These are phyloP conservation scores for Barnettozyma californica DNA, from an alignment of 805 yeast species.

Conservation along the genomic window DNA sequence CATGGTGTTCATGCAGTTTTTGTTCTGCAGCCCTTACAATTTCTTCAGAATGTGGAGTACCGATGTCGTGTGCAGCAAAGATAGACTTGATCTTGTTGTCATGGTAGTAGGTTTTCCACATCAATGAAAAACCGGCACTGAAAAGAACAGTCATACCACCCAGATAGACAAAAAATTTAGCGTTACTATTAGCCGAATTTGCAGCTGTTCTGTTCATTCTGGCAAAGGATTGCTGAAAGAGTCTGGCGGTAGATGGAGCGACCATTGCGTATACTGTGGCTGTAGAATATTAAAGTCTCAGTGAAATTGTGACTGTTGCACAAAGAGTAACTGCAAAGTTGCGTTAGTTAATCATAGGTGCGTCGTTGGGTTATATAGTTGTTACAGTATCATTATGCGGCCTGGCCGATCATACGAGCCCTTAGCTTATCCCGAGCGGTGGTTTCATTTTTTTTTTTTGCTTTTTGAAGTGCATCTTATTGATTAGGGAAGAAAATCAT, in stretches of 20 bases:
- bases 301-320: background rate
- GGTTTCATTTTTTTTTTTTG: background rate
- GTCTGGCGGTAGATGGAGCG: conserved; percentile 19
- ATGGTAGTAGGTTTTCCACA: conserved; percentile 23
- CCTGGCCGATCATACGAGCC: conserved; percentile 1
- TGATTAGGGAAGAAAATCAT: conserved; percentile 5
- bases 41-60: conserved; percentile 6
- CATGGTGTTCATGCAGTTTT: conserved; percentile 2
- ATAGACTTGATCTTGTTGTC: conserved; percentile 23
- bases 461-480: too few species aligned
- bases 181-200: conserved; percentile 5
- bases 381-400: background rate
- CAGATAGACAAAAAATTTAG: conserved; percentile 16
- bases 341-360: too few species aligned
- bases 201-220: conserved; percentile 20
- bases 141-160: conserved; percentile 18
- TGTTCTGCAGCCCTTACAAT: conserved; percentile 4
- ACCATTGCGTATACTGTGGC: conserved; percentile 17
- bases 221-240: conserved; percentile 19
- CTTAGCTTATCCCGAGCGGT: background rate
- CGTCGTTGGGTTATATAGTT: too few species aligned
- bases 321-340: background rate
- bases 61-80: conserved; percentile 13
- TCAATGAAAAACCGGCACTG: conserved; percentile 13
- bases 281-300: background rate